Evolutionary conservation across 805 yeast genomes (phyloP).

Genomic region (Yarrowia sp.): DNA sequence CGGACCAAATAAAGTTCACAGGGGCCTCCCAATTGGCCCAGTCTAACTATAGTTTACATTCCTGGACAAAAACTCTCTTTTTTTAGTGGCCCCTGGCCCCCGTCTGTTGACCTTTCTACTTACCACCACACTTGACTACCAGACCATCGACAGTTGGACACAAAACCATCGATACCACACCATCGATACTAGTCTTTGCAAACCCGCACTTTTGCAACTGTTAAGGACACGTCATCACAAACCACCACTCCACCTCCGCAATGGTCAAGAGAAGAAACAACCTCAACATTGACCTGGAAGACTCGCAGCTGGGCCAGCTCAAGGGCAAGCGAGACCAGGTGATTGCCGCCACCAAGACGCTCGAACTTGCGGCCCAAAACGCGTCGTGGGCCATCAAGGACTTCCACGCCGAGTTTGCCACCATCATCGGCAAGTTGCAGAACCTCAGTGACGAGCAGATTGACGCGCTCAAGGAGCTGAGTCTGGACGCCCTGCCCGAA

Average conservation of each 20-base stretch:
- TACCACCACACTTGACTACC: too few species aligned
- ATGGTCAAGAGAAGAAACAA: background rate
- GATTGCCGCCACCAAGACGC: constrained; percentile 5
- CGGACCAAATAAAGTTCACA: background rate
- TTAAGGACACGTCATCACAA: background rate
- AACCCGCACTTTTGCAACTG: too few species aligned
- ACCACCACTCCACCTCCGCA: background rate
- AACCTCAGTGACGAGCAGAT: background rate
- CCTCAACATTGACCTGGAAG: constrained; percentile 4
- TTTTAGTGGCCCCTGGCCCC: background rate
- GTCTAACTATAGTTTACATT: constrained; percentile 20
- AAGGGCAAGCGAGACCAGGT: constrained; percentile 20
- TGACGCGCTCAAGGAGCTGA: constrained; percentile 10
- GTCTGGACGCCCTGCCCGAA: constrained; percentile 1
- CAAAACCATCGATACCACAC: too few species aligned
- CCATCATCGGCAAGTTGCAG: constrained; percentile 1
- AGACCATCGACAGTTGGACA: too few species aligned
- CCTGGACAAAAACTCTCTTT: background rate
- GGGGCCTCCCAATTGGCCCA: background rate
- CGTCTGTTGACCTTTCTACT: background rate
- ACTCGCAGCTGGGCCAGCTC: constrained; percentile 16
- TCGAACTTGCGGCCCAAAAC: constrained; percentile 9
- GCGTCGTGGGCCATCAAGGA: constrained; percentile 20
- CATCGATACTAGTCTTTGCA: too few species aligned
- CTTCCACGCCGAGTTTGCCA: constrained; percentile 18